These are phyloP conservation scores for Phaeotremella fagi DNA, from an alignment of 768 basidiomycete species.

Conservation along the genomic window DNA sequence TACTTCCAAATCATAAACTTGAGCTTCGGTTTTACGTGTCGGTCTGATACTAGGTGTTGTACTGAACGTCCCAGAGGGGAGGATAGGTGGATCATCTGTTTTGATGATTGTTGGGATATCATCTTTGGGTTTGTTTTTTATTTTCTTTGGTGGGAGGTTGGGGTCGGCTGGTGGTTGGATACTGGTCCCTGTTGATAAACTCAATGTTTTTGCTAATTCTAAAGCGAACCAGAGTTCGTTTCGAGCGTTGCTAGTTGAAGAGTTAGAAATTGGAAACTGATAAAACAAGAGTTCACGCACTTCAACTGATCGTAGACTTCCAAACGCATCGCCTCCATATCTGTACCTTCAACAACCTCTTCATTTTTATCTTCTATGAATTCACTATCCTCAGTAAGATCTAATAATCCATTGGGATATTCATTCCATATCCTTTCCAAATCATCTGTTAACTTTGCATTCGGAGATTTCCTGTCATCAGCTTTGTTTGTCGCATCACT, in stretches of 20 bases:
- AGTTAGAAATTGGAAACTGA: background rate
- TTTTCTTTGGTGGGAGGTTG: conserved; percentile 1
- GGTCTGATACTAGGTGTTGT: conserved; percentile 14
- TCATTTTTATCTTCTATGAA: no score
- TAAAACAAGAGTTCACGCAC: conserved; percentile 12
- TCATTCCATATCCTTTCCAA: conserved; percentile 40
- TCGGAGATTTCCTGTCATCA: conserved; percentile 16
- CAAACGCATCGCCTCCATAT: conserved; percentile 29
- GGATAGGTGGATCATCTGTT: conserved; percentile 23
- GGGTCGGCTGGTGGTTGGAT: conserved; percentile 15
- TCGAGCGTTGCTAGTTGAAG: conserved; percentile 24
- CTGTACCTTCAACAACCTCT: conserved; percentile 1
- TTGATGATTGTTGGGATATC: background rate
- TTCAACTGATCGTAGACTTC: conserved; percentile 33
- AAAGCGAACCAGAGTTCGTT: conserved; percentile 43
- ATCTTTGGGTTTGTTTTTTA: conserved; percentile 8
- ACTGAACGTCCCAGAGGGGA: conserved; percentile 33
- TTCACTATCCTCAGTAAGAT: conserved; percentile 24
- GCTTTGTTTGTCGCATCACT: background rate
- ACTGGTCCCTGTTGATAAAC: conserved; percentile 17
- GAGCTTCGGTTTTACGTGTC: conserved; percentile 1
- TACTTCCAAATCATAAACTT: conserved; percentile 24
- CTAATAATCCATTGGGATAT: conserved; percentile 34
- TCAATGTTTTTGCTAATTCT: conserved; percentile 39
- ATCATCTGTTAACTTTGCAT: conserved; percentile 22